Conservation (phyloP, 257 asterid species). For the Hygrophila difformis region DNA sequence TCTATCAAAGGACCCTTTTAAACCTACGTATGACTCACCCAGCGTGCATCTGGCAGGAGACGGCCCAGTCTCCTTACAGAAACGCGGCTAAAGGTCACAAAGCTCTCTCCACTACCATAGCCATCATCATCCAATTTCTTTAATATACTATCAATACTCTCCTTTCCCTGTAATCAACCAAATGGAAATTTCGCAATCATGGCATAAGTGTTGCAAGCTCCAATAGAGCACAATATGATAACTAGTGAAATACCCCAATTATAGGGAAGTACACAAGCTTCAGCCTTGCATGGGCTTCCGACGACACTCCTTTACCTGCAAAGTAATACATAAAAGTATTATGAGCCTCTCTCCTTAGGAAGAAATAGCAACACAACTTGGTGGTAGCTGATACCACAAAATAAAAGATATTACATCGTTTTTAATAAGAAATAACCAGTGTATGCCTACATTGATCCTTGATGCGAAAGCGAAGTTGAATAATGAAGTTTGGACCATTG, state of each 20-base stretch:
- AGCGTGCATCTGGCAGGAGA: conserved; percentile 76
- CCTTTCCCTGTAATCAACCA: conserved; percentile 51
- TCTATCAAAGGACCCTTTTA: too few relatives aligned
- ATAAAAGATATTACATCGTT: neutral
- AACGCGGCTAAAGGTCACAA: conserved; percentile 49
- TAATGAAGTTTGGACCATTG: conserved; percentile 48
- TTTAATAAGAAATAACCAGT: neutral
- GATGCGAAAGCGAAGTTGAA: conserved; percentile 40
- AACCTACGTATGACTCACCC: conserved; percentile 41
- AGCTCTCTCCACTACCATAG: conserved; percentile 40
- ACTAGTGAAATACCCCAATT: conserved; percentile 27
- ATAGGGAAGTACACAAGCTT: conserved; percentile 66
- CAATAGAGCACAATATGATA: conserved; percentile 10
- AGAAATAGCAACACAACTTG: too few relatives aligned
- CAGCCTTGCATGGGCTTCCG: conserved; percentile 65
- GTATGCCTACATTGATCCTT: conserved; percentile 32
- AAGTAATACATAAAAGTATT: conserved; percentile 13
- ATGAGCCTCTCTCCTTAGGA: too few relatives aligned
- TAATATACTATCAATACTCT: conserved; percentile 40
- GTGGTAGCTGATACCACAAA: neutral
- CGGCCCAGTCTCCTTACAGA: conserved; percentile 78
- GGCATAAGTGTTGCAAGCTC: conserved; percentile 7
- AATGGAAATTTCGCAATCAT: conserved; percentile 8
- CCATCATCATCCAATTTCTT: conserved; percentile 34
- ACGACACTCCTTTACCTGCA: conserved; percentile 27